Evolutionary conservation across 2,329 filamentous ascomycete species (phyloP), one percentile per base, ranked within the genome.

Genomic region (Talaromyces albobiverticillius): DNA sequence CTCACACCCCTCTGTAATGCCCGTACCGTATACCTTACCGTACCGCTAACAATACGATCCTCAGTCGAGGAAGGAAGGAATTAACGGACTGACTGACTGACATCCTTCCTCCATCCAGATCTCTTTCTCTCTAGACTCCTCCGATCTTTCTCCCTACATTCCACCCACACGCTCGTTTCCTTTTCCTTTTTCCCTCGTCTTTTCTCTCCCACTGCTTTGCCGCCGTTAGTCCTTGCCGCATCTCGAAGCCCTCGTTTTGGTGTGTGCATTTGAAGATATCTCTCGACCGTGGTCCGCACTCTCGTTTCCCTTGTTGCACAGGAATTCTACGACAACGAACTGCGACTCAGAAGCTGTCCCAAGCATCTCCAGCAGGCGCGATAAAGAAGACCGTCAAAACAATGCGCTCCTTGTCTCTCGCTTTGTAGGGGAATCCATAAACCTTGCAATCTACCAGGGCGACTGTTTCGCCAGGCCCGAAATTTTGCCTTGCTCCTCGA

Each of bases 381-480:
- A 38, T 9, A 20, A n/a, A 16, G 6, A 34, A 51, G 16, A 26
- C 20, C 7, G 7, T 36, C 23, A 26, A 20, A 46, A 31, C n/a
- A 46, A 52, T 52, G 50, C 20, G 16, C 31, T 20, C 31, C 20
- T 26, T 29, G 31, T 52, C 41, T 52, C 32, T 52, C 50, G 50
- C 29, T 46, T 46, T 36, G 16, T 52, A 38, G 32, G 32, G 25
- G 38, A 25, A 36, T 46, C 41, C 18, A 26, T 11, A 45, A 25
- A 23, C 41, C 48, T 36, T 36, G 26, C 38, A 51, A 51, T 14
- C 3, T 45, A 25, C 38, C 20, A 34, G 38, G 38, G 48, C 42
- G 11, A n/a, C 40, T 34, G 23, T 40, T 50, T 41, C 20, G 25
- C 16, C 46, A 7, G 13, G 25, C 20, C 32, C 46, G 26, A 9